Conservation (phyloP, 2,329 filamentous ascomycete species). For the Metarhizium album region DNA sequence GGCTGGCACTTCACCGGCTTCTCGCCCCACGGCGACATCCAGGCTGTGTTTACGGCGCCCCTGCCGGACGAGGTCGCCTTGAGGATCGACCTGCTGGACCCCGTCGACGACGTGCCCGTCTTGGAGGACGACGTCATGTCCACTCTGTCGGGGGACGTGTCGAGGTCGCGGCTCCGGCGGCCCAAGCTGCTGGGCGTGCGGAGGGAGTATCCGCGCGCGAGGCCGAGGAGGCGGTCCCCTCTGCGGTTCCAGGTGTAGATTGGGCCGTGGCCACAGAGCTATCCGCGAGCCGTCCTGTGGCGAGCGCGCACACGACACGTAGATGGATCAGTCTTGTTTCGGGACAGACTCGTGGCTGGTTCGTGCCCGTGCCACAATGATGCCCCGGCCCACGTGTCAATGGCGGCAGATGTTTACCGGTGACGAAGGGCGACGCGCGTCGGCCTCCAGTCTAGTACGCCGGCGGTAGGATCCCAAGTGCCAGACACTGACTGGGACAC, state of each 20-base stretch:
- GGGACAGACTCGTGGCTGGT: too few species aligned
- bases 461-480: too few species aligned
- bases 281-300: too few species aligned
- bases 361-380: too few species aligned
- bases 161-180: constrained; percentile 4
- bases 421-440: too few species aligned
- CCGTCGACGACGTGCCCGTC: constrained; percentile 22
- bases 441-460: too few species aligned
- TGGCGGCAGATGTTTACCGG: too few species aligned
- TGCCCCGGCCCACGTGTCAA: too few species aligned
- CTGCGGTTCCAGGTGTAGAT: background rate
- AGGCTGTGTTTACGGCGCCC: constrained; percentile 48
- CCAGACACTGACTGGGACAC: too few species aligned
- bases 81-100: constrained; percentile 24
- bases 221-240: constrained; percentile 3
- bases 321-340: too few species aligned
- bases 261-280: too few species aligned
- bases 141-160: constrained; percentile 16
- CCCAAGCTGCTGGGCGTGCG: constrained; percentile 5
- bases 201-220: constrained; percentile 6
- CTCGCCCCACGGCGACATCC: constrained; percentile 49
- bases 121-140: constrained; percentile 22
- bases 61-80: constrained; percentile 34
- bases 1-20: constrained; percentile 36
- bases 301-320: too few species aligned